A percentile compares a stretch with the other conserved stretches of the same genome.
Evolutionary conservation across 805 yeast genomes (phyloP).

Genomic region (Candida cerambycidarum): DNA sequence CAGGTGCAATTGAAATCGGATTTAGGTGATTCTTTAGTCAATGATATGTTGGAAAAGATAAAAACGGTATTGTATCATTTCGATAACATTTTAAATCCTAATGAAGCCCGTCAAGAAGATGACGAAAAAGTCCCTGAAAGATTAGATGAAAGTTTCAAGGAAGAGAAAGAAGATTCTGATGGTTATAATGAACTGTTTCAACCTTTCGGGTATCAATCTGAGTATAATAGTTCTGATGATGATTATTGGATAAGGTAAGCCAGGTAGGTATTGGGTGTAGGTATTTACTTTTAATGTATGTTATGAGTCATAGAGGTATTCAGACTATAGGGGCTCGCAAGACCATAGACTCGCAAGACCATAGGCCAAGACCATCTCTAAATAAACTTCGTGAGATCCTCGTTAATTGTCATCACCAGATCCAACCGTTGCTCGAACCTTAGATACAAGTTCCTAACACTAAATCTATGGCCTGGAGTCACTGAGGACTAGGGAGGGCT

Average conservation of each 20-base stretch:
- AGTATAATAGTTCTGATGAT: constrained; percentile 12
- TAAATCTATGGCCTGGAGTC: too few species aligned
- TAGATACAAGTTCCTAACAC: too few species aligned
- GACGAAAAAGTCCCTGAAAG: not conserved
- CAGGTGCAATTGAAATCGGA: constrained; percentile 2
- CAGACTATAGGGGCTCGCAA: too few species aligned
- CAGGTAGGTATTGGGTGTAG: not conserved
- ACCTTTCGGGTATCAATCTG: constrained; percentile 7
- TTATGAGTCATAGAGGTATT: too few species aligned
- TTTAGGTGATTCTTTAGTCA: constrained; percentile 10
- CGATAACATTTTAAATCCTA: constrained; percentile 11
- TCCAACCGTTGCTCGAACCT: too few species aligned
- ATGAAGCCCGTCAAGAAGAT: not conserved
- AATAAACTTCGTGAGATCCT: too few species aligned
- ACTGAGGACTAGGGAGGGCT: too few species aligned
- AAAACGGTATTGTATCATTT: constrained; percentile 15
- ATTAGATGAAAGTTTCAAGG: constrained; percentile 1
- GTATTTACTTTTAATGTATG: not conserved
- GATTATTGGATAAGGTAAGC: constrained; percentile 9
- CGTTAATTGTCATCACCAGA: too few species aligned
- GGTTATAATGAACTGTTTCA: constrained; percentile 15
- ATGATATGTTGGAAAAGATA: constrained; percentile 37
- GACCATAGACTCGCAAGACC: too few species aligned
- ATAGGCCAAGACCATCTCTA: too few species aligned
- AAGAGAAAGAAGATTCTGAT: constrained; percentile 28